Percentiles rank a stretch among this genome's conserved stretches.
phyloP scores from a whole-genome alignment of 2,329 filamentous ascomycete species.

The Aspergillus pseudonomiae region DNA sequence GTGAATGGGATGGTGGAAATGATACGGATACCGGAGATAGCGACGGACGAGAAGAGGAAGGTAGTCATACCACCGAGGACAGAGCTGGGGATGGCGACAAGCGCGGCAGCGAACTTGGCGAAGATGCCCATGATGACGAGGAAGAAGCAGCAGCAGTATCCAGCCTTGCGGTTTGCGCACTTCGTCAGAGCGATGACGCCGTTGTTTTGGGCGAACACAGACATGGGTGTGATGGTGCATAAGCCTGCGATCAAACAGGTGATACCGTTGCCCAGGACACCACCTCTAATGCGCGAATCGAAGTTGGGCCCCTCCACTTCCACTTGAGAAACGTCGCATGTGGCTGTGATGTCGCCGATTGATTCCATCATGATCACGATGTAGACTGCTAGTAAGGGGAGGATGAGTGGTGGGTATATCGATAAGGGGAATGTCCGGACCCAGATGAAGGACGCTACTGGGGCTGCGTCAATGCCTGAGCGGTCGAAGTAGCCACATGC shows the following conservation, averaged over 20 bases:
- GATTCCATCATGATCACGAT: conserved; percentile 70
- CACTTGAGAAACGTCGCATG: conserved; percentile 66
- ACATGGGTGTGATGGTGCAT: conserved; percentile 70
- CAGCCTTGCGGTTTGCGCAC: conserved; percentile 69
- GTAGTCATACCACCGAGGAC: conserved; percentile 57
- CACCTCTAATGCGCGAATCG: conserved; percentile 70
- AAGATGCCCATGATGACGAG: conserved; percentile 71
- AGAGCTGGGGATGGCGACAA: conserved; percentile 64
- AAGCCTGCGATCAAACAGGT: conserved; percentile 66
- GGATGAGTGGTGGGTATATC: conserved; percentile 67
- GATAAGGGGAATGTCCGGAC: conserved; percentile 68
- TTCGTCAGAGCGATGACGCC: conserved; percentile 69
- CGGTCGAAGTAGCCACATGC: conserved; percentile 68
- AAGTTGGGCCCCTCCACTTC: conserved; percentile 67
- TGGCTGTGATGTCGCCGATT: conserved; percentile 69
- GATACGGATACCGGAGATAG: conserved; percentile 67
- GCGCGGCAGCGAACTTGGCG: conserved; percentile 69
- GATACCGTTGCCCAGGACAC: conserved; percentile 68
- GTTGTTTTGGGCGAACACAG: conserved; percentile 70
- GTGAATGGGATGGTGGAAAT: conserved; percentile 66
- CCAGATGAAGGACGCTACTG: conserved; percentile 70
- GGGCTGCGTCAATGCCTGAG: conserved; percentile 61
- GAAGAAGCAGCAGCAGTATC: conserved; percentile 68
- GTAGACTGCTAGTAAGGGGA: conserved; percentile 61
- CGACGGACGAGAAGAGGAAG: conserved; percentile 69